Conservation (phyloP, 352 stramenopile genomes). For the Pythium periplocum region DNA sequence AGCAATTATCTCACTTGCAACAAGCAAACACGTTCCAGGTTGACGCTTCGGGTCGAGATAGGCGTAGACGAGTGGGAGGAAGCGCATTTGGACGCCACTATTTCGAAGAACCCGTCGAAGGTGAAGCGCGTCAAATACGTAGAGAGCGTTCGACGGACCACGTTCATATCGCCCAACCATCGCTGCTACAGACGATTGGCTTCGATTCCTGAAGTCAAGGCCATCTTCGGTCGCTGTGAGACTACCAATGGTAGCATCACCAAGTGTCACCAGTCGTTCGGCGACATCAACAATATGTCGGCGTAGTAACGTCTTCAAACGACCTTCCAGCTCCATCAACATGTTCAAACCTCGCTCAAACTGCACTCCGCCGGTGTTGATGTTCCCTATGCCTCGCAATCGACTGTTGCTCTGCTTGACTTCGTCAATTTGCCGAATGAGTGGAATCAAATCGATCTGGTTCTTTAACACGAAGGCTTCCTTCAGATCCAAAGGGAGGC, state of each 20-base stretch:
- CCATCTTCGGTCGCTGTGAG: too few relatives aligned
- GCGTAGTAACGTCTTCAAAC: slow-evolving; percentile 47
- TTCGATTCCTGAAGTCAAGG: slow-evolving; percentile 3
- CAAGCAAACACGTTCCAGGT: slow-evolving; percentile 44
- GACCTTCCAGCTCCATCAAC: slow-evolving; percentile 32
- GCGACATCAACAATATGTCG: slow-evolving; percentile 55
- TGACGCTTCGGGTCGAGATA: slow-evolving; percentile 33
- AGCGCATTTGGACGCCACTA: slow-evolving; percentile 58
- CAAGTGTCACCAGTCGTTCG: slow-evolving; percentile 51
- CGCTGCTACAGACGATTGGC: slow-evolving; percentile 33
- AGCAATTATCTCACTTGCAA: slow-evolving; percentile 65
- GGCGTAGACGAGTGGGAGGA: slow-evolving; percentile 65
- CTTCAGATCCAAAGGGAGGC: slow-evolving; percentile 51
- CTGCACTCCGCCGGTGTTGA: too few relatives aligned
- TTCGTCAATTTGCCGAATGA: slow-evolving; percentile 52
- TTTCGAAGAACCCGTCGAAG: slow-evolving; percentile 52
- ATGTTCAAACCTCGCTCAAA: too few relatives aligned
- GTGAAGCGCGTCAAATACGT: slow-evolving; percentile 64
- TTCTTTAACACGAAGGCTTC: slow-evolving; percentile 65
- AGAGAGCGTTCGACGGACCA: slow-evolving; percentile 16
- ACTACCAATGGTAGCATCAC: slow-evolving; percentile 22
- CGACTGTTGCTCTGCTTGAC: slow-evolving; percentile 45
- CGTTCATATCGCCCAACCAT: slow-evolving; percentile 3
- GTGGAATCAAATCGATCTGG: slow-evolving; percentile 55
- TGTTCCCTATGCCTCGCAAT: neutral